These are phyloP conservation scores for Aureobasidium vineae DNA, from an alignment of 2,329 filamentous ascomycete species.

Conservation along the genomic window DNA sequence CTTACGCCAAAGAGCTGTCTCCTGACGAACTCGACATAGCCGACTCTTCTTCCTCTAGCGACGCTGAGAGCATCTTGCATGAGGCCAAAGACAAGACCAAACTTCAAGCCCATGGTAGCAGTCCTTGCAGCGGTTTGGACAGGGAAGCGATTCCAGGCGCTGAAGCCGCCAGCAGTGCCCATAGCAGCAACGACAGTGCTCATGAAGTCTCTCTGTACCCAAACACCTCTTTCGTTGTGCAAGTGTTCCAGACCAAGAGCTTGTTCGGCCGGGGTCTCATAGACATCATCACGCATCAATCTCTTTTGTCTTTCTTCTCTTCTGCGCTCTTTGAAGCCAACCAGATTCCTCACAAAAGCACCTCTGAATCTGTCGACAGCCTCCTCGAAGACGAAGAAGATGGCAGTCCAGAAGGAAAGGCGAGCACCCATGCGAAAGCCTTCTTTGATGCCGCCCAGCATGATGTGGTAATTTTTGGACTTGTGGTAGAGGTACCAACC, in stretches of 20 bases:
- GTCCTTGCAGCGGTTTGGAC: conserved; percentile 61
- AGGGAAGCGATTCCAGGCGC: conserved; percentile 78
- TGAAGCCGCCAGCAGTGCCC: conserved; percentile 82
- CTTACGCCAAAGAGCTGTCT: conserved; percentile 31
- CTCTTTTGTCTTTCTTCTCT: conserved; percentile 38
- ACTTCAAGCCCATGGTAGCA: conserved; percentile 73
- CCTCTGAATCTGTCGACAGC: conserved; percentile 75
- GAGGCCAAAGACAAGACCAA: conserved; percentile 77
- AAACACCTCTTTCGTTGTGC: conserved; percentile 31
- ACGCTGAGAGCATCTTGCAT: conserved; percentile 72
- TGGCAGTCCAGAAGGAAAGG: conserved; percentile 68
- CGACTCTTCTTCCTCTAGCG: conserved; percentile 67
- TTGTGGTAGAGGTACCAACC: conserved; percentile 99
- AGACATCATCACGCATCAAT: conserved; percentile 37
- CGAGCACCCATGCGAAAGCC: conserved; percentile 71
- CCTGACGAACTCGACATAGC: conserved; percentile 66
- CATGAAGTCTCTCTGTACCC: conserved; percentile 64
- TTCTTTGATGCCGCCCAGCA: conserved; percentile 73
- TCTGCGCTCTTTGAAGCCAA: conserved; percentile 41
- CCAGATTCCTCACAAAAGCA: conserved; percentile 53
- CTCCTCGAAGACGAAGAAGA: conserved; percentile 81
- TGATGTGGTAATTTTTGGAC: conserved; percentile 88
- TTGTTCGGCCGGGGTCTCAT: conserved; percentile 31
- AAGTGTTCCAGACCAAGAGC: conserved; percentile 32
- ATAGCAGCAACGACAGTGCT: conserved; percentile 81